These are phyloP conservation scores for Pueraria montana DNA, from an alignment of 306 rosid species.

Conservation along the genomic window DNA sequence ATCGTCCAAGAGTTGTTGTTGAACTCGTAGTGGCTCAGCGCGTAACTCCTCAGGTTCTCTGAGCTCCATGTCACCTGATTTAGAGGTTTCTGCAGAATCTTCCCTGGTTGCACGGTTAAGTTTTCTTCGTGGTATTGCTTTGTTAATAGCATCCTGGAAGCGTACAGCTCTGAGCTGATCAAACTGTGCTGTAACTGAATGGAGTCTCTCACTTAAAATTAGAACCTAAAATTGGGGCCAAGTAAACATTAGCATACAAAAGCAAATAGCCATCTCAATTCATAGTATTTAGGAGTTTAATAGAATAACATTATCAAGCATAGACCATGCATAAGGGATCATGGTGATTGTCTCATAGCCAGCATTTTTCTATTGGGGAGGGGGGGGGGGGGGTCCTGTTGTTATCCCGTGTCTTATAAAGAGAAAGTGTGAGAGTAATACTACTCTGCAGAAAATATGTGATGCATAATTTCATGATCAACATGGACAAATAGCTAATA, in stretches of 20 bases:
- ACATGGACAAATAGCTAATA: too few relatives aligned
- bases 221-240: slow-evolving; percentile 67
- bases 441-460: neutral
- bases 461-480: neutral
- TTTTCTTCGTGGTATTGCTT: slow-evolving; percentile 82
- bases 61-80: slow-evolving; percentile 55
- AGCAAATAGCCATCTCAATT: slow-evolving; percentile 29
- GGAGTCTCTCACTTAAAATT: slow-evolving; percentile 92
- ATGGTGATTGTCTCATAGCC: neutral
- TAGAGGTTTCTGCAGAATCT: slow-evolving; percentile 58
- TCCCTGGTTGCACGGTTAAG: slow-evolving; percentile 57
- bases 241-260: slow-evolving; percentile 32
- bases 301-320: slow-evolving; percentile 25
- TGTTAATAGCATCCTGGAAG: slow-evolving; percentile 86
- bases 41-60: slow-evolving; percentile 71
- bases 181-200: slow-evolving; percentile 84
- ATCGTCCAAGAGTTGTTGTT: slow-evolving; percentile 89
- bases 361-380: neutral
- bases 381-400: neutral
- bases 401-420: slow-evolving; percentile 3
- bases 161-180: slow-evolving; percentile 97
- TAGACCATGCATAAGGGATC: slow-evolving; percentile 32
- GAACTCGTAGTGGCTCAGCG: slow-evolving; percentile 73
- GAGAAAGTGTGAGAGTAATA: neutral
- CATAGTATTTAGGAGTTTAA: slow-evolving; percentile 15